Evolutionary conservation across 805 yeast species (phyloP).

Genomic region (Starmerella stigmatis): DNA sequence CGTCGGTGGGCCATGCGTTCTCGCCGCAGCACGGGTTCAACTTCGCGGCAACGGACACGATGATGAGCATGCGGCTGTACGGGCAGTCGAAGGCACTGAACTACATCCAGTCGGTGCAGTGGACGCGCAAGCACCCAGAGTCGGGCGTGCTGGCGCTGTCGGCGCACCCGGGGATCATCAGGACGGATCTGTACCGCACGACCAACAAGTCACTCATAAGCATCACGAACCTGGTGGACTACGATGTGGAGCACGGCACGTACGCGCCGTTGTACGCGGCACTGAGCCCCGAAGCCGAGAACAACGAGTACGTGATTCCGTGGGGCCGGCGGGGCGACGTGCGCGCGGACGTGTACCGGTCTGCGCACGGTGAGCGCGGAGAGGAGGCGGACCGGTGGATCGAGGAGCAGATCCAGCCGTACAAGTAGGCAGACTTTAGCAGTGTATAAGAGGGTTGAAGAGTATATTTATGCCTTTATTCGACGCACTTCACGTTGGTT

Average conservation of each 20-base stretch:
- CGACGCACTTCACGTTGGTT: no score
- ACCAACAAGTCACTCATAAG: no score
- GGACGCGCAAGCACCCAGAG: constrained; percentile 31
- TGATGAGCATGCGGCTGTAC: constrained; percentile 24
- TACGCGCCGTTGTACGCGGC: constrained; percentile 38
- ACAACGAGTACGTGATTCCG: constrained; percentile 35
- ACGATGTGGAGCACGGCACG: constrained; percentile 34
- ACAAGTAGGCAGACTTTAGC: no score
- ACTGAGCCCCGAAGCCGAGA: constrained; percentile 32
- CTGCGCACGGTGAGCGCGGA: constrained; percentile 30
- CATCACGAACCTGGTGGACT: constrained; percentile 12
- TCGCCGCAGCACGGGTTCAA: constrained; percentile 32
- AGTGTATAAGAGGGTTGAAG: no score
- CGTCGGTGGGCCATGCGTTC: constrained; percentile 34
- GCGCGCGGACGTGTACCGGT: constrained; percentile 33
- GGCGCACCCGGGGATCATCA: constrained; percentile 37
- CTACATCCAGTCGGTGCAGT: constrained; percentile 32
- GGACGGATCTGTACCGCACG: constrained; percentile 33
- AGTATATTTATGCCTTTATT: no score
- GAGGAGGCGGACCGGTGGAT: constrained; percentile 32
- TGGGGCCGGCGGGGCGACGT: constrained; percentile 35
- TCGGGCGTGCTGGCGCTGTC: constrained; percentile 30
- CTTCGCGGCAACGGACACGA: constrained; percentile 27
- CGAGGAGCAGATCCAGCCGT: constrained; percentile 8
- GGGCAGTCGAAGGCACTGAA: constrained; percentile 39